phyloP scores from a whole-genome alignment of 768 basidiomycete genomes.

The Austroboletus festivus region DNA sequence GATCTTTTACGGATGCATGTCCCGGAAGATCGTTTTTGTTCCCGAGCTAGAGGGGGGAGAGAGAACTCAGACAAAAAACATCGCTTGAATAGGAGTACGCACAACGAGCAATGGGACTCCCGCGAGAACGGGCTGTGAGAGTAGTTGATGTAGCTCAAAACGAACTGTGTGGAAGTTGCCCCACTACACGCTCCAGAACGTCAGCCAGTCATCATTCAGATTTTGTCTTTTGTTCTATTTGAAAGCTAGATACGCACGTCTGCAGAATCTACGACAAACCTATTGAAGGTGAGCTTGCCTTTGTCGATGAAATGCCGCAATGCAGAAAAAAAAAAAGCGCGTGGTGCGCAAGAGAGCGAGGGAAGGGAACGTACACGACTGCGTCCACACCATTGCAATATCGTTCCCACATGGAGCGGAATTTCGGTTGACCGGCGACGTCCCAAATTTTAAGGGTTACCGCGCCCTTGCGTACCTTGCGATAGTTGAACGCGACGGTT shows the following conservation, averaged over 20 bases:
- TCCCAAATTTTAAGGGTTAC: slow-evolving; percentile 95
- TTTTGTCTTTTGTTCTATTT: not conserved
- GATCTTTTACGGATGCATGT: slow-evolving; percentile 75
- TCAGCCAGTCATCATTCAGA: slow-evolving; percentile 1
- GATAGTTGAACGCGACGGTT: slow-evolving; percentile 90
- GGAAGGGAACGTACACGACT: slow-evolving; percentile 61
- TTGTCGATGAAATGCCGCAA: not conserved
- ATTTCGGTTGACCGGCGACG: slow-evolving; percentile 92
- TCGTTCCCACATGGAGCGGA: slow-evolving; percentile 93
- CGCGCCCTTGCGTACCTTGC: slow-evolving; percentile 85
- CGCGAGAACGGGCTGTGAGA: slow-evolving; percentile 59
- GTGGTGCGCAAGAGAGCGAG: not conserved
- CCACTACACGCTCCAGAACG: slow-evolving; percentile 39
- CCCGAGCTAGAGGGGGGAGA: slow-evolving; percentile 53
- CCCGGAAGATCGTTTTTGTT: slow-evolving; percentile 89
- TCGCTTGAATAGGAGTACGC: slow-evolving; percentile 26
- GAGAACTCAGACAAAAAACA: no score
- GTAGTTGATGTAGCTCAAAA: slow-evolving; percentile 80
- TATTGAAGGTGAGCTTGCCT: slow-evolving; percentile 32
- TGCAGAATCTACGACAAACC: slow-evolving; percentile 89
- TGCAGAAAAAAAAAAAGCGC: not conserved
- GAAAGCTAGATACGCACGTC: slow-evolving; percentile 61
- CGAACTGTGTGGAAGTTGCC: slow-evolving; percentile 81
- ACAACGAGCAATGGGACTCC: slow-evolving; percentile 85
- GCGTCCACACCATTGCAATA: slow-evolving; percentile 94